Percentiles rank a stretch among this genome's conserved stretches.
These are phyloP conservation scores for Neurospora sublineolata DNA, from an alignment of 495 filamentous ascomycete genomes.

Conservation along the genomic window DNA sequence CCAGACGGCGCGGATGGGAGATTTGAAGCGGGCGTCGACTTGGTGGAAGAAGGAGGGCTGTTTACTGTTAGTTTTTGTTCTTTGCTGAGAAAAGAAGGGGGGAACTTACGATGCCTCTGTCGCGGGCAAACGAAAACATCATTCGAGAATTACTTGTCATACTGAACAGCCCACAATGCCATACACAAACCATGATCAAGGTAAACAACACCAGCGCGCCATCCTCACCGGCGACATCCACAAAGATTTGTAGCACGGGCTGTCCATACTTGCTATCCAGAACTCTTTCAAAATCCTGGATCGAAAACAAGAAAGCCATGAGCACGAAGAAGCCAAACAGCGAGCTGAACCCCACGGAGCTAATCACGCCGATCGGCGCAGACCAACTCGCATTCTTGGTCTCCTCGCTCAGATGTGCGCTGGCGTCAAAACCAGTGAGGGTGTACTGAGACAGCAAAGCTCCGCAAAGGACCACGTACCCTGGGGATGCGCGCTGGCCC, in stretches of 20 bases:
- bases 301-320: slow-evolving; percentile 45
- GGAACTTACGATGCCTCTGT: slow-evolving; percentile 35
- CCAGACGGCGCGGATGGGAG: slow-evolving; percentile 48
- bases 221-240: slow-evolving; percentile 43
- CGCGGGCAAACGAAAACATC: slow-evolving; percentile 52
- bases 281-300: slow-evolving; percentile 42
- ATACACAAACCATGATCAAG: slow-evolving; percentile 49
- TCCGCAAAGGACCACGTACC: slow-evolving; percentile 45
- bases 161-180: slow-evolving; percentile 49
- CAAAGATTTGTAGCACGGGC: slow-evolving; percentile 46
- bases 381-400: slow-evolving; percentile 48
- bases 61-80: neutral
- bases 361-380: slow-evolving; percentile 50
- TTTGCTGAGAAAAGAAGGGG: neutral
- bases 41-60: slow-evolving; percentile 42
- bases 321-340: slow-evolving; percentile 55
- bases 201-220: slow-evolving; percentile 46
- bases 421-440: slow-evolving; percentile 41
- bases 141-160: slow-evolving; percentile 51
- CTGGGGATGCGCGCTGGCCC: slow-evolving; percentile 23
- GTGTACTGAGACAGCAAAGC: slow-evolving; percentile 47
- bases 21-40: slow-evolving; percentile 41
- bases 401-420: slow-evolving; percentile 49
- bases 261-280: slow-evolving; percentile 32
- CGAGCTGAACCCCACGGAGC: slow-evolving; percentile 44